A percentile compares a stretch with the other conserved stretches of the same genome.
Evolutionary conservation across 1,284 basidiomycete species (phyloP).

Genomic region (Filobasidium uniguttulatum): DNA sequence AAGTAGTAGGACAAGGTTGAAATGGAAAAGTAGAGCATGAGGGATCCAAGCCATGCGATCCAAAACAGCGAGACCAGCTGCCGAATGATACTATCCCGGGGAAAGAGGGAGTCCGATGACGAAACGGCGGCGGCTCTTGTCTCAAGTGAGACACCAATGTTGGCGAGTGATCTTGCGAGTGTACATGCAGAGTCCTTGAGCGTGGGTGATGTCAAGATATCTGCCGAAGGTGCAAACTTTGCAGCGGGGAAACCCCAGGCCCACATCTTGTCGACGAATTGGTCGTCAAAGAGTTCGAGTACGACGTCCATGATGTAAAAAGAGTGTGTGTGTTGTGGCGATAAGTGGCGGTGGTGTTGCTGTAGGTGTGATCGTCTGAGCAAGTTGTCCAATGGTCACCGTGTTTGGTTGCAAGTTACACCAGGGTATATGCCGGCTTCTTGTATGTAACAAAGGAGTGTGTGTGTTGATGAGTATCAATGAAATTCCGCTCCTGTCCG

Average conservation of each 20-base stretch:
- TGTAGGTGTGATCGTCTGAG: no score
- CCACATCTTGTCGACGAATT: constrained; percentile 64
- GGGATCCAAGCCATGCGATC: constrained; percentile 68
- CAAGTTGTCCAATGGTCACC: no score
- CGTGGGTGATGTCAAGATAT: constrained; percentile 35
- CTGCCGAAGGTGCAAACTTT: constrained; percentile 24
- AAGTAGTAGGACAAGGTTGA: constrained; percentile 68
- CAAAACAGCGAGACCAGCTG: constrained; percentile 62
- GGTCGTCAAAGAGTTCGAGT: constrained; percentile 57
- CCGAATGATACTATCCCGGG: constrained; percentile 61
- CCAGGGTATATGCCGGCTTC: no score
- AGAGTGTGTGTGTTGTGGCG: background rate
- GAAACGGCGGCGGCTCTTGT: constrained; percentile 21
- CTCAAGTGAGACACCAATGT: constrained; percentile 21
- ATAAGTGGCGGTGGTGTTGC: background rate
- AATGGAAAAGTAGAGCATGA: constrained; percentile 71
- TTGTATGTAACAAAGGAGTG: no score
- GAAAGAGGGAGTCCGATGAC: constrained; percentile 20
- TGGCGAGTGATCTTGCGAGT: constrained; percentile 1
- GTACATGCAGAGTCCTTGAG: constrained; percentile 21
- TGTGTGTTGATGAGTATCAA: no score
- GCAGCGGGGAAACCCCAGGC: constrained; percentile 56
- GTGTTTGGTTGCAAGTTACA: no score
- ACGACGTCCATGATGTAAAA: constrained; percentile 71
- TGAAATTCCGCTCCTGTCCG: no score